A percentile compares a stretch with the other conserved stretches of the same genome.
Evolutionary conservation across 2,329 filamentous ascomycete species (phyloP).

Genomic region (Colletotrichum tanaceti): DNA sequence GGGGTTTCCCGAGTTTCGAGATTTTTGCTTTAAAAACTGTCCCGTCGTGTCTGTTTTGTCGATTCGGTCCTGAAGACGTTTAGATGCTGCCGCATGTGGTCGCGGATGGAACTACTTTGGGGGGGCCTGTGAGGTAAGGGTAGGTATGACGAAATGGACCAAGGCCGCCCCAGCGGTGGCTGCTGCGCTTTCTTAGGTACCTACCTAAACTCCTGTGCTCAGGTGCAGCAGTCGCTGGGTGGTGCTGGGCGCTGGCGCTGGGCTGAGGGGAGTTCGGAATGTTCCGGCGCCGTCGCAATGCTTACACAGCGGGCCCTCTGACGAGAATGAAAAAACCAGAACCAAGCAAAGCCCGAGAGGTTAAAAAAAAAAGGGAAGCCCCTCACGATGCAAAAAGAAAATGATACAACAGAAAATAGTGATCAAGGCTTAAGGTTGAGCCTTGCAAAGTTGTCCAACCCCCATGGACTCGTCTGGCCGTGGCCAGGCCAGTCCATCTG

Average conservation of each 20-base stretch:
- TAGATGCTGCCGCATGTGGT: slow-evolving; percentile 6
- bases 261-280: not conserved
- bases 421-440: slow-evolving; percentile 14
- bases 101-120: not conserved
- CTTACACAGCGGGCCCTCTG: slow-evolving; percentile 1
- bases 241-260: slow-evolving; percentile 3
- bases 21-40: not conserved
- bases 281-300: slow-evolving; percentile 11
- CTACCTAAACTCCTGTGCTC: slow-evolving; percentile 6
- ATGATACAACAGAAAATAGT: not conserved
- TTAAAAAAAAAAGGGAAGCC: not conserved
- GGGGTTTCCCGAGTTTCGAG: no score
- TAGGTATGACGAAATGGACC: slow-evolving; percentile 33
- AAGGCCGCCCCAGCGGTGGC: slow-evolving; percentile 19
- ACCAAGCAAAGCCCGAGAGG: no score
- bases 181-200: not conserved
- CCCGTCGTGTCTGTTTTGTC: not conserved
- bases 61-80: not conserved
- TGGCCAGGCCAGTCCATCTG: slow-evolving; percentile 13
- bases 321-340: not conserved
- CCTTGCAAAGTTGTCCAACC: slow-evolving; percentile 23
- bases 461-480: slow-evolving; percentile 35
- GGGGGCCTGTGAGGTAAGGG: slow-evolving; percentile 3
- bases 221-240: not conserved
- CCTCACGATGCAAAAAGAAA: not conserved